These are phyloP conservation scores for Volvox reticuliferus DNA, from an alignment of 139 green algal genomes.

Conservation along the genomic window DNA sequence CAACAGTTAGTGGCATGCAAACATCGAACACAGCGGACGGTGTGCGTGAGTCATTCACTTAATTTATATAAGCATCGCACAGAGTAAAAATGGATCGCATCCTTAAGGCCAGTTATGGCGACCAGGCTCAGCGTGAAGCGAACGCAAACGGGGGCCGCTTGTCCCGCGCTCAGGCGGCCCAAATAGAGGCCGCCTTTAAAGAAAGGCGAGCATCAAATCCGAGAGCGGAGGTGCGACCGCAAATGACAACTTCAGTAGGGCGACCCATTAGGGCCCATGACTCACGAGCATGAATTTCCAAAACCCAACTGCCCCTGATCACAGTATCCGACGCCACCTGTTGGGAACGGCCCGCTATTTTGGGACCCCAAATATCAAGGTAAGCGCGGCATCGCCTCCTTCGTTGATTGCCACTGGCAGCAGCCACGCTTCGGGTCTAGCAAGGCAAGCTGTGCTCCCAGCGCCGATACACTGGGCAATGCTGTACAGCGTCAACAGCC, in stretches of 20 bases:
- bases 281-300: too few relatives aligned
- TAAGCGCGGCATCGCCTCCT: not conserved
- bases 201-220: conserved; percentile 17
- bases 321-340: conserved; percentile 44
- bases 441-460: too few relatives aligned
- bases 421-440: too few relatives aligned
- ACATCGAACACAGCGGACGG: not conserved
- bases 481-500: too few relatives aligned
- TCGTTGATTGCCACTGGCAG: too few relatives aligned
- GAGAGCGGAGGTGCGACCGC: not conserved
- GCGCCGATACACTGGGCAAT: too few relatives aligned
- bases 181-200: not conserved
- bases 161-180: not conserved
- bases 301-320: not conserved
- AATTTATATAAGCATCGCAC: not conserved
- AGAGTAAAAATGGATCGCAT: conserved; percentile 45
- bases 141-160: not conserved
- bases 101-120: conserved; percentile 53
- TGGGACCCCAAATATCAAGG: conserved; percentile 57
- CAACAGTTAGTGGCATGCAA: not conserved
- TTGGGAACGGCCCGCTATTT: conserved; percentile 33
- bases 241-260: too few relatives aligned
- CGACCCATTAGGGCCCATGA: not conserved
- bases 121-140: conserved; percentile 28
- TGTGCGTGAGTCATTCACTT: not conserved